phyloP scores from a whole-genome alignment of 202 grass and related monocot genomes.

The Zoysia matrella region DNA sequence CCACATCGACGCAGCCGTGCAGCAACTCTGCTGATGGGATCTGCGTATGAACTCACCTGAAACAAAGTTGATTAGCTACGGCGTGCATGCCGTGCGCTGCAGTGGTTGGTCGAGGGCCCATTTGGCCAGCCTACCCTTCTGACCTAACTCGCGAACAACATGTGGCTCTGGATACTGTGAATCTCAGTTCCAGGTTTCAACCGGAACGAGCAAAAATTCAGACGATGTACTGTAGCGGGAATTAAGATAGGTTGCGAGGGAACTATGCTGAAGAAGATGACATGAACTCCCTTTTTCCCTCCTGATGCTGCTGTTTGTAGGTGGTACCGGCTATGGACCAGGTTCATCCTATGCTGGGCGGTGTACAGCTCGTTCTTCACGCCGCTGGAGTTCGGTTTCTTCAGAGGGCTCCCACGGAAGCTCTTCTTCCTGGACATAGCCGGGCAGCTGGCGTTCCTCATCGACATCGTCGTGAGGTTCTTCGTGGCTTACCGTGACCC shows the following conservation, averaged over 20 bases:
- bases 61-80: neutral
- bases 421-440: conserved; percentile 85
- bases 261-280: neutral
- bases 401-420: conserved; percentile 74
- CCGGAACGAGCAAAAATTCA: neutral
- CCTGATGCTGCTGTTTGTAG: conserved; percentile 38
- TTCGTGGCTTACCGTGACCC: conserved; percentile 79
- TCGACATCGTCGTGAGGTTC: conserved; percentile 78
- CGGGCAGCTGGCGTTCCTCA: conserved; percentile 78
- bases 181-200: neutral
- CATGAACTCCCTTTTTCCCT: neutral
- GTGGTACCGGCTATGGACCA: conserved; percentile 77
- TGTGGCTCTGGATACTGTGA: neutral
- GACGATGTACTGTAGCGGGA: no score
- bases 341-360: conserved; percentile 89
- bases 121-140: conserved; percentile 38
- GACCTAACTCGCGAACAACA: conserved; percentile 16
- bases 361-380: conserved; percentile 97
- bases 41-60: conserved; percentile 46
- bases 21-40: conserved; percentile 47
- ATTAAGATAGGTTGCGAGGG: no score
- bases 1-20: conserved; percentile 38
- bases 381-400: conserved; percentile 94
- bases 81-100: neutral
- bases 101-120: neutral